These are phyloP conservation scores for Aaosphaeria arxii DNA, from an alignment of 2,329 filamentous ascomycete genomes.

Conservation along the genomic window DNA sequence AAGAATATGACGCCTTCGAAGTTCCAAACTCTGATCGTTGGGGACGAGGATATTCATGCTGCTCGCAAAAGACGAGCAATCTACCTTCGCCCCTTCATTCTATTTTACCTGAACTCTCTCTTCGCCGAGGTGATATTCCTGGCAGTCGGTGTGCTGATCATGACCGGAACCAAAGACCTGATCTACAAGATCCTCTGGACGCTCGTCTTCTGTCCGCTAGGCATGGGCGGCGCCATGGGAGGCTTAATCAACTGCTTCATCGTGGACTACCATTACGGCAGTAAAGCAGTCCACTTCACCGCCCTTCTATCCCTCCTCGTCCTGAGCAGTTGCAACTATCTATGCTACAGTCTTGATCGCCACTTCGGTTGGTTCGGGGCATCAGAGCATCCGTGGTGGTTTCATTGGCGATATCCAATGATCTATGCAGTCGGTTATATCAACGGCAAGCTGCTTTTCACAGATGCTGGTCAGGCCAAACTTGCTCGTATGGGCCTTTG, in stretches of 20 bases:
- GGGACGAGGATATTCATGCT: background rate
- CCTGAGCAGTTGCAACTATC: background rate
- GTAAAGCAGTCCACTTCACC: background rate
- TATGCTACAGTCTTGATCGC: background rate
- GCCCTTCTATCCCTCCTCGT: background rate
- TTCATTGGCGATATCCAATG: background rate
- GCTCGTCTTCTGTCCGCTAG: background rate
- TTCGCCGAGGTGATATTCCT: background rate
- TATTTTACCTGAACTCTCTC: background rate
- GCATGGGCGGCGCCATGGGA: background rate
- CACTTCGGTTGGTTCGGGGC: background rate
- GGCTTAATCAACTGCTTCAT: background rate
- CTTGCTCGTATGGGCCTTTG: background rate
- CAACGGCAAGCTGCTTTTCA: background rate
- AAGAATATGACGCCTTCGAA: background rate
- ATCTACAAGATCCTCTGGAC: background rate
- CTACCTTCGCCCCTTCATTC: background rate
- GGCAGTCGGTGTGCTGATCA: background rate
- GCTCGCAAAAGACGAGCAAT: background rate
- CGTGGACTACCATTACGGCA: background rate
- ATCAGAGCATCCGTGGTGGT: background rate
- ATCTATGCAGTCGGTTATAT: background rate
- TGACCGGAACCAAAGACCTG: background rate
- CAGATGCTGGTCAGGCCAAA: background rate
- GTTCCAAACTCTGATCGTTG: background rate